Evolutionary conservation across 768 basidiomycete genomes (phyloP), one percentile per base, ranked within the genome.

Genomic region (Suillus ampliporus): DNA sequence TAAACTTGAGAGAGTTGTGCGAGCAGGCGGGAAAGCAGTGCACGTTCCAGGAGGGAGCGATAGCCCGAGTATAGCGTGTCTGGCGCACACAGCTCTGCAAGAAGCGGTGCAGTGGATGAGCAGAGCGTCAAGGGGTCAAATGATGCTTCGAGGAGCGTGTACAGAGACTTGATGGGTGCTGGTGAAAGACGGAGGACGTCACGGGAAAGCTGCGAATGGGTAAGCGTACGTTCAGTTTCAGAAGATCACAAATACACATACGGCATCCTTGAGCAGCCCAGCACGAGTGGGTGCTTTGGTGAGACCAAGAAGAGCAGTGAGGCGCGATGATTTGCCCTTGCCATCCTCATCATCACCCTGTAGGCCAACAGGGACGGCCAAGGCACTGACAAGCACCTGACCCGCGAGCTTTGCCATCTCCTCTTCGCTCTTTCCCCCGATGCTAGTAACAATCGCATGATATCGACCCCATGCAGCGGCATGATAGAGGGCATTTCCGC

Each of bases 391-490:
- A 63, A 99, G 87, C 21, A 97, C 97, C 75, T 95, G 93, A 1
- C 91, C 93, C 0, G 96, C 93, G 44, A 97, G 83, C 65, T 90
- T 84, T 63, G 87, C 82, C 71, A 91, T 77, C 71, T 94, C 94
- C 67, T 92, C 91, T n/a, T 89, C 85, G 0, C 85, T 81, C 74
- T 88, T 89, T 21, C 89, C 90, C 21, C 90, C 89, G 43, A 90
- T 88, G 64, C 82, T 85, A 11, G 85, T 88, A 53, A 90, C 84
- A 58, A 92, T 80, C 64, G 86, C 83, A 70, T 90, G 89, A 74
- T 95, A 97, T 61, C 89, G 84, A 50, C 90, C 88, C 95, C 95
- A 98, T 0, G 97, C 95, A 19, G 97, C 95, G 54, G 97, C 96
- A 73, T 99, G 97, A 79, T 95, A 99, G 15, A 99, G 82, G 4